Conservation (phyloP, 208 protist species). For the Crithidia brevicula region DNA sequence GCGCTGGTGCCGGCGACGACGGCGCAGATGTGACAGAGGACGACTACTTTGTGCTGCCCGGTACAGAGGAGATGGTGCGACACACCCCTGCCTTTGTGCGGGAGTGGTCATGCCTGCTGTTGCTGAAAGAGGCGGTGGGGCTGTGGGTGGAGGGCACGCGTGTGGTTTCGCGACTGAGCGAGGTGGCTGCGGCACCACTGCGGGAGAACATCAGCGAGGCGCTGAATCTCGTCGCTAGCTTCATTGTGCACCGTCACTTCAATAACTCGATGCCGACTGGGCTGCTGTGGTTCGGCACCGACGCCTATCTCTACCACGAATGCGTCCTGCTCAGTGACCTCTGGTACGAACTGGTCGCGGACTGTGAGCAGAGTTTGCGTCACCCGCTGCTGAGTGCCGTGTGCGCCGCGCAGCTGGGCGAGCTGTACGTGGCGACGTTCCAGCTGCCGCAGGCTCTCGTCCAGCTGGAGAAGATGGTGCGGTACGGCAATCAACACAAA, state of each 20-base stretch:
- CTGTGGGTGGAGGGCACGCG: slow-evolving; percentile 74
- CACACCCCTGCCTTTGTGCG: slow-evolving; percentile 81
- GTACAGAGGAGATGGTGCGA: slow-evolving; percentile 69
- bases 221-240: slow-evolving; percentile 66
- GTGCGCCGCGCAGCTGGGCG: slow-evolving; percentile 73
- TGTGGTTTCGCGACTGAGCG: slow-evolving; percentile 61
- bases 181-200: slow-evolving; percentile 44
- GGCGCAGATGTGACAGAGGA: slow-evolving; percentile 57
- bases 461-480: slow-evolving; percentile 66
- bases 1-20: background rate
- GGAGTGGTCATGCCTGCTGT: slow-evolving; percentile 83
- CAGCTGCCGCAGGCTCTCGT: slow-evolving; percentile 70
- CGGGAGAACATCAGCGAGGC: slow-evolving; percentile 52
- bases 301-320: slow-evolving; percentile 80
- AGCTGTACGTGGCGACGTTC: slow-evolving; percentile 85
- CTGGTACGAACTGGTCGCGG: slow-evolving; percentile 74
- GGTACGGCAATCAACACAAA: slow-evolving; percentile 36
- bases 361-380: slow-evolving; percentile 54
- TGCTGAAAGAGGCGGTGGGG: slow-evolving; percentile 86
- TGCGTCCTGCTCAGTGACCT: slow-evolving; percentile 84
- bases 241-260: slow-evolving; percentile 66
- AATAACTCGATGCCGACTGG: slow-evolving; percentile 42
- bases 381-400: slow-evolving; percentile 70
- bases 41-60: slow-evolving; percentile 79
- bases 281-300: slow-evolving; percentile 49